Percentiles rank a stretch among this genome's conserved stretches.
phyloP scores from a whole-genome alignment of 164 flowering plant genomes.

The Malania oleifera region DNA sequence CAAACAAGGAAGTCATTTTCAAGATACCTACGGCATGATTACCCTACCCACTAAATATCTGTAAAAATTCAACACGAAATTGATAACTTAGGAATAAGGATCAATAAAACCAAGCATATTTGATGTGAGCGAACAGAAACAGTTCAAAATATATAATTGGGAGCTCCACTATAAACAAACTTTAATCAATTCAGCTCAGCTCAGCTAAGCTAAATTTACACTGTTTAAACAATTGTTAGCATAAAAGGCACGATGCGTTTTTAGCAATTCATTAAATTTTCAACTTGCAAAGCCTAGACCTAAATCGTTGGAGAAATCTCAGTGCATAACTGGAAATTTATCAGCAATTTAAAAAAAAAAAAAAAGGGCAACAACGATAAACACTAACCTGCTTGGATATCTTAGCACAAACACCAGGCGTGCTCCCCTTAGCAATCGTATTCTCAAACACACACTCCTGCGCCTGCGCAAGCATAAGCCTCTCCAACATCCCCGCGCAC shows the following conservation, averaged over 20 bases:
- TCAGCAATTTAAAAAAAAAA: neutral
- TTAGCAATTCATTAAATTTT: neutral
- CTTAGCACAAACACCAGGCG: constrained; percentile 84
- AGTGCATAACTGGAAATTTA: too few species aligned
- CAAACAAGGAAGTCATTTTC: neutral
- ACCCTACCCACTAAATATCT: neutral
- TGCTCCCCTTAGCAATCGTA: constrained; percentile 84
- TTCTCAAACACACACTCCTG: constrained; percentile 98
- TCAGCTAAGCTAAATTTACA: too few species aligned
- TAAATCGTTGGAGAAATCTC: too few species aligned
- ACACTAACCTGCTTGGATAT: constrained; percentile 79
- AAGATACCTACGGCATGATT: neutral
- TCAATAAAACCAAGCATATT: neutral
- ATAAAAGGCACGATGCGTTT: neutral
- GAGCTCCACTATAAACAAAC: too few species aligned
- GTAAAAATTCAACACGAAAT: neutral
- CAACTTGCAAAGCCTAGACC: neutral
- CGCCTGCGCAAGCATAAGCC: constrained; percentile 95
- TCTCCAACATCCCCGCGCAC: constrained; percentile 90
- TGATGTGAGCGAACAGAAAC: too few species aligned
- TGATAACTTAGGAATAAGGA: neutral
- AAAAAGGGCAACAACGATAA: neutral
- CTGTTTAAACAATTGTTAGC: too few species aligned
- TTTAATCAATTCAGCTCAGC: too few species aligned
- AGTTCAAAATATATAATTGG: neutral